Conservation (phyloP, 1,139 yeast species). For the Kurtzmaniella quercitrusa region DNA sequence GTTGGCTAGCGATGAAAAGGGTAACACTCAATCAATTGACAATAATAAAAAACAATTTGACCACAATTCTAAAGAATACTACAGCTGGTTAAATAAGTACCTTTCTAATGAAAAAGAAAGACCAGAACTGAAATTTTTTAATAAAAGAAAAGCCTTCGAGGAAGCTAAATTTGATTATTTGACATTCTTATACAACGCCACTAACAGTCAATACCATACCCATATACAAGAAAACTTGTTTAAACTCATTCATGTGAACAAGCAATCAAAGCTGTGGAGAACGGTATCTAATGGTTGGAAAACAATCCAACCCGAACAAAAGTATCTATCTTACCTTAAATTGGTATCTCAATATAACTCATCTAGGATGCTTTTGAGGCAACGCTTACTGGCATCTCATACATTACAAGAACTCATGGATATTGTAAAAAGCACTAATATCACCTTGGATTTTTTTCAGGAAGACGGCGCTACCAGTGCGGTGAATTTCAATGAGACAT, state of each 20-base stretch:
- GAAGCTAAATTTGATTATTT: conserved; percentile 69
- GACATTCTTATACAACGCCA: conserved; percentile 55
- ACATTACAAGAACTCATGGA: conserved; percentile 40
- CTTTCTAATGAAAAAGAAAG: conserved; percentile 61
- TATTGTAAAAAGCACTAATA: conserved; percentile 25
- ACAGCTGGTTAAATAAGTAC: conserved; percentile 69
- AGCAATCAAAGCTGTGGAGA: background rate
- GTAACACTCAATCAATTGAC: background rate
- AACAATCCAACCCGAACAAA: conserved; percentile 8
- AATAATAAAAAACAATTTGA: conserved; percentile 54
- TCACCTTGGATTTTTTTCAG: conserved; percentile 12
- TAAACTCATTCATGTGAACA: conserved; percentile 25
- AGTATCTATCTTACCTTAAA: conserved; percentile 30
- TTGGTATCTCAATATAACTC: conserved; percentile 38
- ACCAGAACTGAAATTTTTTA: conserved; percentile 57
- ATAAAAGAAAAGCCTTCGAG: conserved; percentile 61
- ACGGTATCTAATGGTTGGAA: background rate
- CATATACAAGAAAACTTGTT: conserved; percentile 37
- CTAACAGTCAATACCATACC: conserved; percentile 47
- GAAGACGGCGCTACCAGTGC: background rate
- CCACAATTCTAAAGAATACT: conserved; percentile 68
- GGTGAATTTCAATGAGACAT: conserved; percentile 2
- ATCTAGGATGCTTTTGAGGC: conserved; percentile 40
- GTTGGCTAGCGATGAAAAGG: conserved; percentile 1
- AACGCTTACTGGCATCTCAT: conserved; percentile 39